phyloP scores from a whole-genome alignment of 73 alveolate genomes.

The Durusdinium trenchii region DNA sequence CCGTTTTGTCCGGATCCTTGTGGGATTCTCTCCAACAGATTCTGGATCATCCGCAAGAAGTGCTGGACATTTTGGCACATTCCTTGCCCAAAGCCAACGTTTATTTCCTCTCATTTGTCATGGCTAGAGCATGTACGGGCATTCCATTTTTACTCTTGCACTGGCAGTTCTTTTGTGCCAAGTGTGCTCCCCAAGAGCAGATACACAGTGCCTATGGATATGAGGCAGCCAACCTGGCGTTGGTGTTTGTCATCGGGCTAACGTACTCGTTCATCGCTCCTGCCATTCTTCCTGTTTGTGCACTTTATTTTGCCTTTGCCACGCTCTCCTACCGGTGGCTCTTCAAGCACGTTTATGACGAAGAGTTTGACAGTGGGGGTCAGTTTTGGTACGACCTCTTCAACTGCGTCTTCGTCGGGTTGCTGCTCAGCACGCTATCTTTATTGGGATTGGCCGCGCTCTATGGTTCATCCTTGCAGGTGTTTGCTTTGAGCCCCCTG shows the following conservation, averaged over 20 bases:
- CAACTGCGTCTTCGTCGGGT: slow-evolving; percentile 52
- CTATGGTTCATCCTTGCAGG: slow-evolving; percentile 60
- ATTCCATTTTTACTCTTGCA: slow-evolving; percentile 70
- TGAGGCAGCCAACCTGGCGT: slow-evolving; percentile 72
- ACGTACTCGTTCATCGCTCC: slow-evolving; percentile 90
- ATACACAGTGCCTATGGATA: slow-evolving; percentile 60
- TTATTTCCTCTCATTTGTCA: slow-evolving; percentile 72
- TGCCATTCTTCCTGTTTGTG: slow-evolving; percentile 82
- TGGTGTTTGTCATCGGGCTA: slow-evolving; percentile 78
- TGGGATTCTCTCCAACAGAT: slow-evolving; percentile 58
- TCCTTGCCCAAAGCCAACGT: slow-evolving; percentile 79
- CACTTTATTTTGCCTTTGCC: slow-evolving; percentile 50
- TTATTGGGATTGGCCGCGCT: slow-evolving; percentile 41
- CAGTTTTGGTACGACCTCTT: slow-evolving; percentile 83
- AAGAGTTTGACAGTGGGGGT: slow-evolving; percentile 84
- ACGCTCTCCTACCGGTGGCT: slow-evolving; percentile 72
- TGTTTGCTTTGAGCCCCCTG: background rate
- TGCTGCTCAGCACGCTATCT: slow-evolving; percentile 54
- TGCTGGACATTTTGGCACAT: slow-evolving; percentile 56
- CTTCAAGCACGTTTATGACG: slow-evolving; percentile 50
- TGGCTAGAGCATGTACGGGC: slow-evolving; percentile 73
- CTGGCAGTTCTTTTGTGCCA: slow-evolving; percentile 2
- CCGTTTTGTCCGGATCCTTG: slow-evolving; percentile 80
- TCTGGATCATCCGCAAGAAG: slow-evolving; percentile 24
- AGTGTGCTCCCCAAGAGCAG: background rate